phyloP scores from a whole-genome alignment of 2,329 filamentous ascomycete species.

The Verruconis gallopava region DNA sequence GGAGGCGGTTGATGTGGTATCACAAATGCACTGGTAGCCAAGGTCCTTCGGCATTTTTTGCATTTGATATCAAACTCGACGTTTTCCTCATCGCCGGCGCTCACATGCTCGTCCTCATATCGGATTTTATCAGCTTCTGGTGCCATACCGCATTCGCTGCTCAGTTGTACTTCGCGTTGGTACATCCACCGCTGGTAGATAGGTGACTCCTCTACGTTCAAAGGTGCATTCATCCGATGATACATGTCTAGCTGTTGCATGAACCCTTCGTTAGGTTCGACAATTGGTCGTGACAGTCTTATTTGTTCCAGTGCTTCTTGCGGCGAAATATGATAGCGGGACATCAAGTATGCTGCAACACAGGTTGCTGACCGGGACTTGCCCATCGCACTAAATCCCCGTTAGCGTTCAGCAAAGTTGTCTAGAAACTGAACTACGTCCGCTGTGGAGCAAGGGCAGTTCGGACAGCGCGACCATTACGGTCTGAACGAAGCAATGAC shows the following conservation, averaged over 20 bases:
- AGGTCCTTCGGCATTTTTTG: constrained; percentile 65
- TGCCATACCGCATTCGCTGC: constrained; percentile 61
- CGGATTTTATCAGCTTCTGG: constrained; percentile 63
- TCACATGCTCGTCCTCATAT: constrained; percentile 59
- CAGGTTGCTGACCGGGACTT: constrained; percentile 85
- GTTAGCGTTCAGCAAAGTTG: too few species aligned
- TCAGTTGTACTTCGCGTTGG: constrained; percentile 50
- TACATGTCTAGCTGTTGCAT: constrained; percentile 80
- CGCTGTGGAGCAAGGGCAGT: too few species aligned
- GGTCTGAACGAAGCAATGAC: too few species aligned
- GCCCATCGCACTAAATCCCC: constrained; percentile 70
- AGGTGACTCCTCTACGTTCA: constrained; percentile 53
- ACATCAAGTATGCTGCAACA: constrained; percentile 73
- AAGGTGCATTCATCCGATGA: constrained; percentile 73
- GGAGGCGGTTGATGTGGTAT: constrained; percentile 39
- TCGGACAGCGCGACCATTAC: too few species aligned
- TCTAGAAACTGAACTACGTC: too few species aligned
- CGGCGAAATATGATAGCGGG: constrained; percentile 36
- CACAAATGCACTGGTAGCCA: constrained; percentile 56
- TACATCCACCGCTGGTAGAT: constrained; percentile 72
- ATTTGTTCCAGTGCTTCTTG: constrained; percentile 58
- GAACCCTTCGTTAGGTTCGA: constrained; percentile 85
- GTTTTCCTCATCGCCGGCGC: constrained; percentile 10
- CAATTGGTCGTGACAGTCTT: constrained; percentile 57
- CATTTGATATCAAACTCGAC: constrained; percentile 58